Base-by-base conservation (phyloP, 139 green algal genomes). In the Trebouxia sp. region DNA sequence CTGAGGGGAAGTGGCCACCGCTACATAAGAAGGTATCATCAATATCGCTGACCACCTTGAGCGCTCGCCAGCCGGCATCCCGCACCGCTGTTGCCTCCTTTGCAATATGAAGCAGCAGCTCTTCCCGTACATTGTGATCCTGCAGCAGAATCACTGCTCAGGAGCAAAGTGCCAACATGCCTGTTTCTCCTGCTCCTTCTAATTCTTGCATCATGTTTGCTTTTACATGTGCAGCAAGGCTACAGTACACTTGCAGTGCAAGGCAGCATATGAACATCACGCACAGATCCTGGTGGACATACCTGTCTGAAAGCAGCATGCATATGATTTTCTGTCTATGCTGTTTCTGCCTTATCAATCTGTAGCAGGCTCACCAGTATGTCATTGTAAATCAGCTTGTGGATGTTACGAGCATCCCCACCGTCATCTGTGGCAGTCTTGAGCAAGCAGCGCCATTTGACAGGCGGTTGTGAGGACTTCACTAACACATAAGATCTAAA, bases 21-120 rank as follows among this genome's bases (percentile, higher is more conserved):
- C 84, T 89, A 69, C 80, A 82, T 47, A 91, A 84, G n/a, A 92
- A 75, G 3, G 88, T 92, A 82, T 92, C 88, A 66, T 92, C 88
- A 17, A 92, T 82, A 26, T 92, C 88, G 37, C 47, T 80, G 38
- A 92, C 67, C 22, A 92, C 78, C 82, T 92, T 91, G 48, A 91
- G 86, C 28, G 74, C 74, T 15, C 74, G 42, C 74, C 74, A 79
- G 74, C 74, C 74, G 5, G 45, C 47, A 28, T 65, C 74, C 12
- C 74, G n/a, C n/a, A 79, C 74, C 24, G 47, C 74, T 26, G 37
- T 30, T 1, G 81, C 88, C 74, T 92, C 83, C 9, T 37, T 45
- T 4, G 70, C 48, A 35, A 91, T 67, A 80, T 92, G 88, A 43
- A 85, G 42, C 81, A 88, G 51, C 43, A 92, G 76, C 65, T 87